Conservation (phyloP, 1,139 yeast species). For the Taphrina populina region DNA sequence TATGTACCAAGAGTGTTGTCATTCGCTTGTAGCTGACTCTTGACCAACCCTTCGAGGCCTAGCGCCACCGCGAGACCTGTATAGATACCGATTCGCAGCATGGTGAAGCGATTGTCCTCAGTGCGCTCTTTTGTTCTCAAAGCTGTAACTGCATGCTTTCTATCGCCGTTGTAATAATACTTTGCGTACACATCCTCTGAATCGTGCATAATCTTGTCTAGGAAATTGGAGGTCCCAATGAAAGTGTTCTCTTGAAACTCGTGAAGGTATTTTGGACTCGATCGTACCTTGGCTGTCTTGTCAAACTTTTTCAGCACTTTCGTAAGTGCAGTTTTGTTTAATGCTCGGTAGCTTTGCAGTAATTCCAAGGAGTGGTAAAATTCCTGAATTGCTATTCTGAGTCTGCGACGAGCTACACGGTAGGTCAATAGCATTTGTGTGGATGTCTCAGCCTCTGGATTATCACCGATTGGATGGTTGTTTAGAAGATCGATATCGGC, state of each 20-base stretch:
- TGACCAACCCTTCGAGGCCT: conserved; percentile 54
- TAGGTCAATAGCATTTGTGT: conserved; percentile 36
- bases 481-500: conserved; percentile 19
- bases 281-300: conserved; percentile 58
- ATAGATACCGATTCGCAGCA: conserved; percentile 52
- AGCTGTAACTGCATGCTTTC: conserved; percentile 72
- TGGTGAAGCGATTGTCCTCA: conserved; percentile 50
- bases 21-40: conserved; percentile 48
- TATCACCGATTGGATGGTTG: conserved; percentile 5
- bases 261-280: conserved; percentile 59
- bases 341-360: conserved; percentile 67
- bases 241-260: conserved; percentile 54
- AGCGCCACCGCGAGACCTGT: conserved; percentile 73
- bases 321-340: conserved; percentile 84
- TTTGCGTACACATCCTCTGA: conserved; percentile 68
- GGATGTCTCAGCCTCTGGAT: conserved; percentile 29
- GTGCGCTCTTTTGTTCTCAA: conserved; percentile 55
- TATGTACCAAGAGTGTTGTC: conserved; percentile 46
- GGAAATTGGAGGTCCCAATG: conserved; percentile 63
- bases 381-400: conserved; percentile 75
- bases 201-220: conserved; percentile 61
- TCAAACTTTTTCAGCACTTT: conserved; percentile 88
- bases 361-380: conserved; percentile 77
- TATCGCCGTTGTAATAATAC: conserved; percentile 69
- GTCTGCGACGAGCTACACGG: conserved; percentile 66